phyloP scores from a whole-genome alignment of 2,329 filamentous ascomycete genomes.

The Raffaelea ambrosiae region DNA sequence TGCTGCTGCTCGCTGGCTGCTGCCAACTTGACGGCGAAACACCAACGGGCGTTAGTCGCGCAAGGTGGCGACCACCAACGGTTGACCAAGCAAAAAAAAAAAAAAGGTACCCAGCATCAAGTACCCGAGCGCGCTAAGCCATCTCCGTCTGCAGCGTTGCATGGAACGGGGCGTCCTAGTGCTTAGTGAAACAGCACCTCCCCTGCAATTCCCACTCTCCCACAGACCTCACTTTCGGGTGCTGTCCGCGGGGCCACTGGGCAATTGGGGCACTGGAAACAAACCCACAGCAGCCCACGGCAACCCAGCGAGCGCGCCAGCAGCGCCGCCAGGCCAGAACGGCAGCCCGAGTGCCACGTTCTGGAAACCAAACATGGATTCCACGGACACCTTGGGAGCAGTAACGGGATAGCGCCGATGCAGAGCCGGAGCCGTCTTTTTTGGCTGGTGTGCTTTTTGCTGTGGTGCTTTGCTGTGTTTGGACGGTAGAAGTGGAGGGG shows the following conservation, averaged over 20 bases:
- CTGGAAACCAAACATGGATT: neutral
- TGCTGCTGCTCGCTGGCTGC: neutral
- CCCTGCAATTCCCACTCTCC: conserved; percentile 37
- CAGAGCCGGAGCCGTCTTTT: too few species aligned
- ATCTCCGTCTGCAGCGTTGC: neutral
- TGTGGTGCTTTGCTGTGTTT: too few species aligned
- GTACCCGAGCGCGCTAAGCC: conserved; percentile 7
- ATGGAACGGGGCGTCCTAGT: conserved; percentile 10
- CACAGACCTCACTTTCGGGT: conserved; percentile 15
- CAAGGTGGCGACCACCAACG: neutral
- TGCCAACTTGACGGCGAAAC: neutral
- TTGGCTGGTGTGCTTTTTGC: too few species aligned
- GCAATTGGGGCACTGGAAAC: neutral
- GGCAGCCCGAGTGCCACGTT: neutral
- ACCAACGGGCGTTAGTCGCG: neutral
- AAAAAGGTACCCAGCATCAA: neutral
- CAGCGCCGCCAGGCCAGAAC: neutral
- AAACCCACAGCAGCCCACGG: too few species aligned
- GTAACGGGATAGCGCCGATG: too few species aligned
- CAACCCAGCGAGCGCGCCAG: too few species aligned
- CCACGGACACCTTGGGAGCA: neutral
- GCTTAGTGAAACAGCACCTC: conserved; percentile 41
- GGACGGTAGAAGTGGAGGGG: too few species aligned
- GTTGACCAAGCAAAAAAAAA: neutral
- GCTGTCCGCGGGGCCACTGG: neutral